Percentiles rank a stretch among this genome's conserved stretches.
These are phyloP conservation scores for Pyrenula aspistea DNA, from an alignment of 495 filamentous ascomycete genomes.

Conservation along the genomic window DNA sequence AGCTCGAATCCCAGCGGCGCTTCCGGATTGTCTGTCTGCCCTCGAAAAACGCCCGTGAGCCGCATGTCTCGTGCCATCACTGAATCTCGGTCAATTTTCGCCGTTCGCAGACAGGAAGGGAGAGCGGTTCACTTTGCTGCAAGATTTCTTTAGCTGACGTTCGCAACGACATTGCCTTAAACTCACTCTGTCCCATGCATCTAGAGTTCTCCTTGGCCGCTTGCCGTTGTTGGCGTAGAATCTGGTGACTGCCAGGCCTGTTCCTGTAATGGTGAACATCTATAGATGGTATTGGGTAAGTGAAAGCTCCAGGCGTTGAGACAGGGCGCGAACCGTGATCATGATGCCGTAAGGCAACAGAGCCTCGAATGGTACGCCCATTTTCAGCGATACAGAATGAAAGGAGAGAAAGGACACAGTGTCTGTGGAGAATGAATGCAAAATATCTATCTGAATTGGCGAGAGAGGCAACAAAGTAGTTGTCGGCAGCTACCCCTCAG, in stretches of 20 bases:
- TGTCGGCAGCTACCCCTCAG: background rate
- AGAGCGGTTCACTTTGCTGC: constrained; percentile 9
- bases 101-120: background rate
- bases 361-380: constrained; percentile 95
- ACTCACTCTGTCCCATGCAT: constrained; percentile 89
- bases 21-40: constrained; percentile 66
- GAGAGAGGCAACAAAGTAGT: constrained; percentile 6
- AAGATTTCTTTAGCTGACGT: background rate
- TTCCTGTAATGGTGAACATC: constrained; percentile 86
- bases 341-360: constrained; percentile 91
- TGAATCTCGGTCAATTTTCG: constrained; percentile 18
- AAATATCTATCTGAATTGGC: background rate
- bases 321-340: constrained; percentile 50
- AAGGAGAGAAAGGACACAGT: background rate
- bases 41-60: constrained; percentile 74
- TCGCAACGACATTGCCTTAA: background rate
- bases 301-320: constrained; percentile 7
- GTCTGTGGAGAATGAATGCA: constrained; percentile 1
- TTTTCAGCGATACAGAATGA: constrained; percentile 27
- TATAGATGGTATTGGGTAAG: constrained; percentile 25
- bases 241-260: constrained; percentile 60
- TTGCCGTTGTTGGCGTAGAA: constrained; percentile 81
- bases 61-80: constrained; percentile 96
- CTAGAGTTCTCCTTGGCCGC: constrained; percentile 66
- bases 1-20: constrained; percentile 86